These are phyloP conservation scores for Periconia digitata DNA, from an alignment of 2,329 filamentous ascomycete species.

Conservation along the genomic window DNA sequence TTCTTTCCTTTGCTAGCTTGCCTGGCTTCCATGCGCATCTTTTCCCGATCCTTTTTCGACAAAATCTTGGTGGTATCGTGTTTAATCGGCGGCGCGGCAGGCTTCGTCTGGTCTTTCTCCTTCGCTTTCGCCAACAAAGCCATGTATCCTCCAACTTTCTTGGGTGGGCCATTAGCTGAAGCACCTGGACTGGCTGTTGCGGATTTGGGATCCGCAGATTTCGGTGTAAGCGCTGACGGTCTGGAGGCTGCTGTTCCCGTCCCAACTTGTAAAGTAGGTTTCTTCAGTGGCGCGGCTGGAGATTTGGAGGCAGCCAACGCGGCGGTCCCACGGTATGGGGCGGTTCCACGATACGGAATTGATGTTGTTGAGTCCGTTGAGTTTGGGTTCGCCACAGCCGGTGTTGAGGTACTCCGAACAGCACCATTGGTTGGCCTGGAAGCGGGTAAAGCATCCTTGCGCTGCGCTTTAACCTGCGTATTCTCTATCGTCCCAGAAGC, in stretches of 20 bases:
- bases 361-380: conserved; percentile 20
- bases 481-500: conserved; percentile 38
- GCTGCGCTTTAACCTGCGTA: conserved; percentile 34
- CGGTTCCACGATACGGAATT: conserved; percentile 43
- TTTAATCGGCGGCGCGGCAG: conserved; percentile 67
- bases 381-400: conserved; percentile 26
- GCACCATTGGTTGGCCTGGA: conserved; percentile 27
- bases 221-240: conserved; percentile 21
- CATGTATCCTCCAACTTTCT: conserved; percentile 70
- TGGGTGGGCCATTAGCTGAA: conserved; percentile 52
- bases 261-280: conserved; percentile 19
- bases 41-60: conserved; percentile 58
- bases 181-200: conserved; percentile 23
- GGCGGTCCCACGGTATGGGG: conserved; percentile 44
- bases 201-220: conserved; percentile 15
- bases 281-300: conserved; percentile 25
- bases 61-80: conserved; percentile 71
- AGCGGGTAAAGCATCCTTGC: conserved; percentile 31
- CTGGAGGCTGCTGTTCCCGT: conserved; percentile 19
- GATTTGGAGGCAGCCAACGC: conserved; percentile 27
- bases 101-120: conserved; percentile 53
- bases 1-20: conserved; percentile 38
- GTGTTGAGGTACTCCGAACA: conserved; percentile 25
- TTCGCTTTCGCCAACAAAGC: conserved; percentile 74
- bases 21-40: conserved; percentile 44